These are phyloP conservation scores for Saussurea involucrata DNA, from an alignment of 129 eudicot species.

Conservation along the genomic window DNA sequence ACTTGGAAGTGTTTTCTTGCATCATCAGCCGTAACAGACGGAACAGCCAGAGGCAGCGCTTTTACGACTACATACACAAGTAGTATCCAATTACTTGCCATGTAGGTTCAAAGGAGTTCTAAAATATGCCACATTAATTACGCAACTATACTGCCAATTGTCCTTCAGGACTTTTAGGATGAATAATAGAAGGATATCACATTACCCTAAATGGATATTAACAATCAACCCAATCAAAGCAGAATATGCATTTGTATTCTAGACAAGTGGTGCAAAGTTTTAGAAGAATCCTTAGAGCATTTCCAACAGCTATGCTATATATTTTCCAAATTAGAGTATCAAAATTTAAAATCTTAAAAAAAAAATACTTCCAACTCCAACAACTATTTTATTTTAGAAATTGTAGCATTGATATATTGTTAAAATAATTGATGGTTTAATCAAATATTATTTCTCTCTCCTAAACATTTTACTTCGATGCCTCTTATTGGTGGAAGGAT, in stretches of 20 bases:
- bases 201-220: not conserved
- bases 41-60: constrained; percentile 53
- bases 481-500: too few relatives aligned
- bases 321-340: too few relatives aligned
- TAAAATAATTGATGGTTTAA: too few relatives aligned
- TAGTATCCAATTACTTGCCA: constrained; percentile 2
- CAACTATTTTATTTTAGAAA: too few relatives aligned
- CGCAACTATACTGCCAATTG: not conserved
- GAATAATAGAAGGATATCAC: not conserved
- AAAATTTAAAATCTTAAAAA: too few relatives aligned
- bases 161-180: not conserved
- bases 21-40: constrained; percentile 50
- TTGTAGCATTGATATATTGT: too few relatives aligned
- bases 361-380: too few relatives aligned
- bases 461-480: too few relatives aligned
- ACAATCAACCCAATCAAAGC: not conserved
- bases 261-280: not conserved
- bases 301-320: too few relatives aligned
- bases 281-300: not conserved
- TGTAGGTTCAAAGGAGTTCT: not conserved
- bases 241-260: not conserved
- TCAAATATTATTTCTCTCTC: too few relatives aligned
- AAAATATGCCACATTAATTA: not conserved
- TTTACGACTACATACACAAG: constrained; percentile 32
- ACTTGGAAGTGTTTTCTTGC: constrained; percentile 34